Evolutionary conservation across 495 filamentous ascomycete species (phyloP).

Genomic region (Podospora comata): DNA sequence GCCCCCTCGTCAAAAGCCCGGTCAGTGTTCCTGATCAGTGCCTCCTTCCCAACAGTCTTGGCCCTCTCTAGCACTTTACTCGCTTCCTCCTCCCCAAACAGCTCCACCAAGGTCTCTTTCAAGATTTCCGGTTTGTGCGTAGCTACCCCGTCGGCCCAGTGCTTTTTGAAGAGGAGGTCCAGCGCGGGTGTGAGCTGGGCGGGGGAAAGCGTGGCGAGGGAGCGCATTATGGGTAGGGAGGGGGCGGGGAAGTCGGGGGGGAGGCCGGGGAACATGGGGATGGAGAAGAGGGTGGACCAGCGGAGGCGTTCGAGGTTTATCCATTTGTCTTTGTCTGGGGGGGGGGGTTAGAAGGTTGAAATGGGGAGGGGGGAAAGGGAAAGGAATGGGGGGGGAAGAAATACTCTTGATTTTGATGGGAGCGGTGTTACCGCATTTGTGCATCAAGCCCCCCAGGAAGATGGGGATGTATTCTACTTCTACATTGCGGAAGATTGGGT

Average conservation of each 20-base stretch:
- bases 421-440: conserved; percentile 58
- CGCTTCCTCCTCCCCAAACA: conserved; percentile 51
- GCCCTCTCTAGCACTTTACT: conserved; percentile 35
- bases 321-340: conserved; percentile 66
- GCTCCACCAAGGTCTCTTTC: conserved; percentile 40
- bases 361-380: not conserved
- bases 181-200: conserved; percentile 48
- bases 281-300: conserved; percentile 56
- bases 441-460: conserved; percentile 67
- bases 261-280: conserved; percentile 51
- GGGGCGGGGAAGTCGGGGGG: conserved; percentile 60
- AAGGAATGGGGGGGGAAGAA: conserved; percentile 14
- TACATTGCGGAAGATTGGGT: conserved; percentile 56
- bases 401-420: conserved; percentile 68
- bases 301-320: conserved; percentile 57
- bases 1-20: conserved; percentile 57
- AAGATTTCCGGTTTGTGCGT: conserved; percentile 53
- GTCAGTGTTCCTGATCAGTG: conserved; percentile 55
- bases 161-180: conserved; percentile 51
- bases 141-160: conserved; percentile 54
- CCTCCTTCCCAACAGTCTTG: conserved; percentile 51
- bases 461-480: conserved; percentile 65
- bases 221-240: conserved; percentile 53
- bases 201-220: conserved; percentile 35
- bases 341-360: not conserved